Evolutionary conservation across 2,329 filamentous ascomycete species (phyloP).

Genomic region (Aspergillus brunneoviolaceus): DNA sequence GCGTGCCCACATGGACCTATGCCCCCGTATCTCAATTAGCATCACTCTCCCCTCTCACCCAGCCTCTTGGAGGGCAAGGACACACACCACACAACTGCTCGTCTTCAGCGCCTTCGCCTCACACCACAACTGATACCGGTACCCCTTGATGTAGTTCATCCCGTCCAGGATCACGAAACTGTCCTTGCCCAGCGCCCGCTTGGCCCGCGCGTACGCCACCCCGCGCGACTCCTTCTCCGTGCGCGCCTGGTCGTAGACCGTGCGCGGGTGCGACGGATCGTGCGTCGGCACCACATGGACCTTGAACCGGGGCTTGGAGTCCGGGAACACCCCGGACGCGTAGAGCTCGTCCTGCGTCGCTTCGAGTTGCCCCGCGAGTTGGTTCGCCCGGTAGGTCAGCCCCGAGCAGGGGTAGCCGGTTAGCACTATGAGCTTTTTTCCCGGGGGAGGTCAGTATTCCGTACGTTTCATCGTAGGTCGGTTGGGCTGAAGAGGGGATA

Average conservation of each 20-base stretch:
- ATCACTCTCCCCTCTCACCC: background rate
- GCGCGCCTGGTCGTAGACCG: slow-evolving; percentile 57
- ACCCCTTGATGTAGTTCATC: slow-evolving; percentile 69
- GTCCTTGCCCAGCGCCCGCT: slow-evolving; percentile 57
- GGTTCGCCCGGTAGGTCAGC: slow-evolving; percentile 60
- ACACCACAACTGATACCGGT: slow-evolving; percentile 66
- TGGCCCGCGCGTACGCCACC: slow-evolving; percentile 61
- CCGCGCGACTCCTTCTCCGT: slow-evolving; percentile 65
- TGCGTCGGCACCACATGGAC: slow-evolving; percentile 42
- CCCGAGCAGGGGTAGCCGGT: slow-evolving; percentile 65
- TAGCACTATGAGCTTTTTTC: slow-evolving; percentile 57
- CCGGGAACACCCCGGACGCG: slow-evolving; percentile 29
- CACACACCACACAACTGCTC: slow-evolving; percentile 62
- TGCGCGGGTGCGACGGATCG: slow-evolving; percentile 45
- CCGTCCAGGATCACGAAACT: slow-evolving; percentile 63
- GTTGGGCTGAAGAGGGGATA: background rate
- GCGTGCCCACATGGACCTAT: slow-evolving; percentile 59
- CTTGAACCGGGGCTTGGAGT: slow-evolving; percentile 48
- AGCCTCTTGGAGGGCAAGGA: slow-evolving; percentile 4
- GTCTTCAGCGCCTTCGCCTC: slow-evolving; percentile 64
- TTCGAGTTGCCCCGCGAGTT: slow-evolving; percentile 55
- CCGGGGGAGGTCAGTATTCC: background rate
- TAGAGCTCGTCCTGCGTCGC: slow-evolving; percentile 49
- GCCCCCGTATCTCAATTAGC: background rate
- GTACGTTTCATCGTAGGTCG: no score